Evolutionary conservation across 2,329 filamentous ascomycete species (phyloP).

Genomic region (Capronia coronata): DNA sequence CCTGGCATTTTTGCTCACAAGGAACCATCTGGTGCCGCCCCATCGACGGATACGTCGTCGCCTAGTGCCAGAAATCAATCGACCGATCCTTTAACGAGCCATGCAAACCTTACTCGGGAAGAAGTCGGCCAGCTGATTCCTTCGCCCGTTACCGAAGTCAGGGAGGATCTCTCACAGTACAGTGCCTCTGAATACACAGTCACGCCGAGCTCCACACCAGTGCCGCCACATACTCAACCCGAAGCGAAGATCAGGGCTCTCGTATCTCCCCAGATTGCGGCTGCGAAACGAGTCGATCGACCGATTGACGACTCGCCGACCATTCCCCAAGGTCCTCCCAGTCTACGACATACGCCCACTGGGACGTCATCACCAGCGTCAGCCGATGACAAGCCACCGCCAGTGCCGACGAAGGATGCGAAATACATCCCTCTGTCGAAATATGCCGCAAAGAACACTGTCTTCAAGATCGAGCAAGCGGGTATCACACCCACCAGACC

Average conservation of each 20-base stretch:
- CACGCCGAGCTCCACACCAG: not conserved
- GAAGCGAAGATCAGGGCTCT: constrained; percentile 2
- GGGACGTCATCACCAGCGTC: not conserved
- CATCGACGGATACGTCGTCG: not conserved
- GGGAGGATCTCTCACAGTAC: constrained; percentile 23
- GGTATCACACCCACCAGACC: constrained; percentile 18
- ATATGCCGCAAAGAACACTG: constrained; percentile 25
- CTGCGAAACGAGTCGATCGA: constrained; percentile 15
- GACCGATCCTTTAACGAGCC: not conserved
- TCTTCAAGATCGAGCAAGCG: constrained; percentile 18
- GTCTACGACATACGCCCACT: not conserved
- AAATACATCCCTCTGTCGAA: constrained; percentile 27
- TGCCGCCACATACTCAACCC: not conserved
- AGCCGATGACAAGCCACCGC: constrained; percentile 19
- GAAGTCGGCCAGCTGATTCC: constrained; percentile 20
- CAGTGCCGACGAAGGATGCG: constrained; percentile 25
- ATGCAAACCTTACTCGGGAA: constrained; percentile 9
- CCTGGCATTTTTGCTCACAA: constrained; percentile 4
- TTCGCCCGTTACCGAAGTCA: constrained; percentile 22
- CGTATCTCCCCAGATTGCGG: constrained; percentile 7
- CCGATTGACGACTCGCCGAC: constrained; percentile 24
- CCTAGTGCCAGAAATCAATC: not conserved
- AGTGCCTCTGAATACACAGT: not conserved
- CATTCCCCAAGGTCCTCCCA: constrained; percentile 20
- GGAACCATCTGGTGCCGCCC: not conserved